Base-by-base conservation (phyloP, 108 stramenopile genomes). In the Cyclotella kingstonii region DNA sequence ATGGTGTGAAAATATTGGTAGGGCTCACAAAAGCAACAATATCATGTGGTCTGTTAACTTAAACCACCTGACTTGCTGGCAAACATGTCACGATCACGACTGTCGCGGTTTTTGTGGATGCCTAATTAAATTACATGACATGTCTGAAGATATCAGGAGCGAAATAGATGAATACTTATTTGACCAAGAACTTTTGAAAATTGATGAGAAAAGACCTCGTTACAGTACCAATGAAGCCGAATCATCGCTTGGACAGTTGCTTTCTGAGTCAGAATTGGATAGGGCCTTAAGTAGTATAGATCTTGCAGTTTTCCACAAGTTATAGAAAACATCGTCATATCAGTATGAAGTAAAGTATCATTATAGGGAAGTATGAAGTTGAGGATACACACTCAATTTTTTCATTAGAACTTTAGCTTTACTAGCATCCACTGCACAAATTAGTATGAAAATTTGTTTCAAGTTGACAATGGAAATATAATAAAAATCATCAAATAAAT, bases 31-130 rank as follows among this genome's bases (percentile, higher is more conserved):
- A 66, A 85, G 84, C 17, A 94, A 94, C 69, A 85, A 85, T 55
- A 80, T 94, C 34, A 85, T 82, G 64, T 94, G 89, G 89, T 85
- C 80, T 11, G 76, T 94, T 23, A 77, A 88, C 48, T 66, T 94
- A 47, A 54, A 29, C 8, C 42, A 67, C 27, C 66, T 51, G 60
- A 66, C 55, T 11, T 84, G 76, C 42, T 75, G 72, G 59, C 93
- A 94, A 61, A 46, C 71, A 10, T 94, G 93, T 33, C 81, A 85
- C 49, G 89, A 94, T 54, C 85, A 74, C 0, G 93, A 94, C 21
- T 94, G 93, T 35, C 75, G 80, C 21, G 62, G 63, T 19, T 82
- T 78, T 62, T 68, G 73, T 18, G 70, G 82, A 4, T 14, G 19
- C 11, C 39, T 42, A 23, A 17, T 54, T 23, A 43, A 59, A 9